Percentiles rank a stretch among this genome's conserved stretches.
phyloP scores from a whole-genome alignment of 2,329 filamentous ascomycete species.

The Metarhizium robertsii region DNA sequence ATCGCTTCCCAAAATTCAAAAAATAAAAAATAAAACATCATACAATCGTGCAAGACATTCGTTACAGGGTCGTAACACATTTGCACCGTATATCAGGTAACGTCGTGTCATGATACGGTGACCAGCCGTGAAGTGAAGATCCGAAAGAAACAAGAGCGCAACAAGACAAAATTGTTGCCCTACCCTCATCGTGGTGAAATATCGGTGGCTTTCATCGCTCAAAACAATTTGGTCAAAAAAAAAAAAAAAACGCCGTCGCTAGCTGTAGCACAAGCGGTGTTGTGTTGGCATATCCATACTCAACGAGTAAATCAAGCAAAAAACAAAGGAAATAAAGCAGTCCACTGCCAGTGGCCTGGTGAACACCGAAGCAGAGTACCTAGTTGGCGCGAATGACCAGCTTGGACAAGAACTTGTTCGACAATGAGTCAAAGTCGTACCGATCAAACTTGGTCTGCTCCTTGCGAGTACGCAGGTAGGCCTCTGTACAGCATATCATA shows the following conservation, averaged over 20 bases:
- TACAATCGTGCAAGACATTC: slow-evolving; percentile 19
- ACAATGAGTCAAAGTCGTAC: slow-evolving; percentile 87
- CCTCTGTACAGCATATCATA: slow-evolving; percentile 46
- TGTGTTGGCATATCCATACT: slow-evolving; percentile 15
- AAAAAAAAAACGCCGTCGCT: slow-evolving; percentile 32
- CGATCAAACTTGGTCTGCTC: slow-evolving; percentile 72
- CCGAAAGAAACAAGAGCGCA: slow-evolving; percentile 12
- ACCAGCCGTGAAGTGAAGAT: slow-evolving; percentile 23
- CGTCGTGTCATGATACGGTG: slow-evolving; percentile 23
- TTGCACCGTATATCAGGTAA: slow-evolving; percentile 19
- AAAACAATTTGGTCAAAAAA: slow-evolving; percentile 23
- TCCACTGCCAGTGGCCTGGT: background rate
- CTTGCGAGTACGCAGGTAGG: slow-evolving; percentile 72
- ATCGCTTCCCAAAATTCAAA: slow-evolving; percentile 4
- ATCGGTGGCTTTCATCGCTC: slow-evolving; percentile 6
- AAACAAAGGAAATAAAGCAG: slow-evolving; percentile 1
- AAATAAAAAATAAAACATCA: slow-evolving; percentile 16
- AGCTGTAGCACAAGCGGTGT: slow-evolving; percentile 22
- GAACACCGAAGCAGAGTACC: background rate
- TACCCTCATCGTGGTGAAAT: background rate
- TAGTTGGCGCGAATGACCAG: slow-evolving; percentile 91
- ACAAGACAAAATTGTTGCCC: background rate
- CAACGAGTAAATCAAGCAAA: slow-evolving; percentile 15
- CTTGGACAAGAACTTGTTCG: slow-evolving; percentile 95
- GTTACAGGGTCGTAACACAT: slow-evolving; percentile 26